phyloP scores from a whole-genome alignment of 2,329 filamentous ascomycete genomes.

The Cyphellophora attinorum region DNA sequence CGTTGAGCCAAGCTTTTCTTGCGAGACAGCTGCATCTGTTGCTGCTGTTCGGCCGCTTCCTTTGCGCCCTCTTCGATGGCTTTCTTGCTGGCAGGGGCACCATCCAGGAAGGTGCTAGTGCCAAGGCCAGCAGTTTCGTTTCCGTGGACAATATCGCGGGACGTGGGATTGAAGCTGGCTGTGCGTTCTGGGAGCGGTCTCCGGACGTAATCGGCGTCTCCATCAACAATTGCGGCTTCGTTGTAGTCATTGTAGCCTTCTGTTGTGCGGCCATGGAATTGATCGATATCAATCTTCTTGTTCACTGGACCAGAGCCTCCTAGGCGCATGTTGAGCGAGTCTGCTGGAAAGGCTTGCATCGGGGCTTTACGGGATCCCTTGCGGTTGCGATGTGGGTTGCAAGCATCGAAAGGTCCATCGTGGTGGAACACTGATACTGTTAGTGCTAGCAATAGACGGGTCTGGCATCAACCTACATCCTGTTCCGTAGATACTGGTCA shows the following conservation, averaged over 20 bases:
- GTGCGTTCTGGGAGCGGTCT: conserved; percentile 25
- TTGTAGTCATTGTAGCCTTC: conserved; percentile 81
- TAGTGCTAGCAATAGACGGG: conserved; percentile 2
- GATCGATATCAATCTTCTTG: conserved; percentile 68
- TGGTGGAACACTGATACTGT: conserved; percentile 74
- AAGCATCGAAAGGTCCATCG: conserved; percentile 92
- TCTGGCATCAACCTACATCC: conserved; percentile 56
- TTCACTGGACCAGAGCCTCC: conserved; percentile 82
- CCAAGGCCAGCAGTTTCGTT: conserved; percentile 76
- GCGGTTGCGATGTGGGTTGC: conserved; percentile 87
- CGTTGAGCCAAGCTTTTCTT: conserved; percentile 95
- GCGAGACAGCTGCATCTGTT: conserved; percentile 51
- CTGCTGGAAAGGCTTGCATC: conserved; percentile 92
- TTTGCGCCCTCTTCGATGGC: conserved; percentile 68
- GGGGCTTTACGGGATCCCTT: conserved; percentile 74
- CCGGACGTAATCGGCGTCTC: conserved; percentile 26
- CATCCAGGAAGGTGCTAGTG: conserved; percentile 91
- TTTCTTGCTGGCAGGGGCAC: conserved; percentile 73
- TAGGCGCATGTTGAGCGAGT: conserved; percentile 83
- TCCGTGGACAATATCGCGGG: conserved; percentile 68
- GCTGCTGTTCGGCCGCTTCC: conserved; percentile 49
- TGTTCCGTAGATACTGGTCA: conserved; percentile 88
- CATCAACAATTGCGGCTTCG: conserved; percentile 29
- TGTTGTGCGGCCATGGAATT: conserved; percentile 77
- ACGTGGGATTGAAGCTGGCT: conserved; percentile 55